Evolutionary conservation across 176 grass and related monocot species (phyloP).

Genomic region (Canna indica): DNA sequence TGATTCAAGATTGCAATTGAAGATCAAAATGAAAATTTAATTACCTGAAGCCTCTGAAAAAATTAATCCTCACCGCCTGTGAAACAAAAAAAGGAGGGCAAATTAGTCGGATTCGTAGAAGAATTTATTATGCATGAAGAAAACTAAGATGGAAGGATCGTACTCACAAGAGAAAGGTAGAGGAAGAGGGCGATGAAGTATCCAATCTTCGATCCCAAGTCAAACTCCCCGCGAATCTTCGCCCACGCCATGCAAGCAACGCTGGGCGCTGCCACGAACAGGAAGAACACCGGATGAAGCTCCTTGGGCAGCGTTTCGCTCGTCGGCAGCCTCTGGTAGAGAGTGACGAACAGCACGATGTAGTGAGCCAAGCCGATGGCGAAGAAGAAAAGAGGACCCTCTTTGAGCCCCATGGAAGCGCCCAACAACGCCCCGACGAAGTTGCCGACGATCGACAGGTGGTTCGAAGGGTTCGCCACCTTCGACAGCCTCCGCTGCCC

Average conservation of each 20-base stretch:
- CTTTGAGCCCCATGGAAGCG: slow-evolving; percentile 63
- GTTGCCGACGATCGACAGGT: slow-evolving; percentile 86
- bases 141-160: not conserved
- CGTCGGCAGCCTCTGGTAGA: slow-evolving; percentile 85
- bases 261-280: slow-evolving; percentile 80
- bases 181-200: slow-evolving; percentile 88
- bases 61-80: slow-evolving; percentile 81
- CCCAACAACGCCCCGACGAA: slow-evolving; percentile 84
- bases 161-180: slow-evolving; percentile 68
- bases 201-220: slow-evolving; percentile 45
- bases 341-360: slow-evolving; percentile 76
- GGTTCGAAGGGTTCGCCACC: slow-evolving; percentile 83
- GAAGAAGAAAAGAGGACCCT: slow-evolving; percentile 85
- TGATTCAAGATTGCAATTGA: no score
- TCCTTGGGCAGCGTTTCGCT: slow-evolving; percentile 84
- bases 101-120: not conserved
- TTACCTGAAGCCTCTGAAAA: slow-evolving; percentile 70
- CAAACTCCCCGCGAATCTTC: slow-evolving; percentile 63
- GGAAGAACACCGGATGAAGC: slow-evolving; percentile 91
- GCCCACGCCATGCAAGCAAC: slow-evolving; percentile 89
- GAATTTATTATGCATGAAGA: not conserved
- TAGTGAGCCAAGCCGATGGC: slow-evolving; percentile 83
- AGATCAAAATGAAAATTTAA: not conserved
- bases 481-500: slow-evolving; percentile 58
- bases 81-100: not conserved